phyloP scores from a whole-genome alignment of 768 basidiomycete genomes.

The Naganishia randhawae region DNA sequence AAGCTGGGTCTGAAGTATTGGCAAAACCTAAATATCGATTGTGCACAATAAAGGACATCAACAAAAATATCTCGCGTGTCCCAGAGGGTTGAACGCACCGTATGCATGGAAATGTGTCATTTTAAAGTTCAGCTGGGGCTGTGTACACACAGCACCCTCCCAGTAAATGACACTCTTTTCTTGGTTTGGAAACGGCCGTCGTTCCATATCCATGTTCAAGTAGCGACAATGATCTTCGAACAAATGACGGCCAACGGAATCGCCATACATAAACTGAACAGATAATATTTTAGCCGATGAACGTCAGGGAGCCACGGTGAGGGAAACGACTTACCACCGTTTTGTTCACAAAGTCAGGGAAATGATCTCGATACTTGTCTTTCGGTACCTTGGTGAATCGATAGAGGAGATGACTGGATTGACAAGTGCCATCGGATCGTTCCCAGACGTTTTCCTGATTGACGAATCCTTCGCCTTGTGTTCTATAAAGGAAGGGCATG shows the following conservation, averaged over 20 bases:
- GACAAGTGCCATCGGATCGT: constrained; percentile 13
- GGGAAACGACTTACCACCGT: constrained; percentile 1
- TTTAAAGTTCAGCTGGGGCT: constrained; percentile 10
- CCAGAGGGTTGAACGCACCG: neutral
- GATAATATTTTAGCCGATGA: neutral
- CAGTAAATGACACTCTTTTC: neutral
- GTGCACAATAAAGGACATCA: neutral
- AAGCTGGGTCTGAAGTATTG: constrained; percentile 6
- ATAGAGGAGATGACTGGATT: constrained; percentile 13
- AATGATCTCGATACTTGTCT: neutral
- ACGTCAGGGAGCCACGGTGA: neutral
- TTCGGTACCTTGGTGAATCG: constrained; percentile 14
- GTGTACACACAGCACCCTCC: constrained; percentile 1
- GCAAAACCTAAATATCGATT: neutral
- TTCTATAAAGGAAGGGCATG: neutral
- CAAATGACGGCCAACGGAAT: constrained; percentile 14
- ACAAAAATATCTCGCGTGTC: neutral
- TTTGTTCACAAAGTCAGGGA: constrained; percentile 13
- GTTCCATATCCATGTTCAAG: neutral
- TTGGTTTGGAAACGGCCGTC: neutral
- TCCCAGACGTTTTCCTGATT: constrained; percentile 20
- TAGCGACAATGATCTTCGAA: constrained; percentile 14
- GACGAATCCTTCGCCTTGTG: constrained; percentile 12
- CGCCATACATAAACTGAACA: constrained; percentile 15
- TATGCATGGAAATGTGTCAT: constrained; percentile 1